Conservation (phyloP, 441 rosid species). For the Aquilaria agallochum region DNA sequence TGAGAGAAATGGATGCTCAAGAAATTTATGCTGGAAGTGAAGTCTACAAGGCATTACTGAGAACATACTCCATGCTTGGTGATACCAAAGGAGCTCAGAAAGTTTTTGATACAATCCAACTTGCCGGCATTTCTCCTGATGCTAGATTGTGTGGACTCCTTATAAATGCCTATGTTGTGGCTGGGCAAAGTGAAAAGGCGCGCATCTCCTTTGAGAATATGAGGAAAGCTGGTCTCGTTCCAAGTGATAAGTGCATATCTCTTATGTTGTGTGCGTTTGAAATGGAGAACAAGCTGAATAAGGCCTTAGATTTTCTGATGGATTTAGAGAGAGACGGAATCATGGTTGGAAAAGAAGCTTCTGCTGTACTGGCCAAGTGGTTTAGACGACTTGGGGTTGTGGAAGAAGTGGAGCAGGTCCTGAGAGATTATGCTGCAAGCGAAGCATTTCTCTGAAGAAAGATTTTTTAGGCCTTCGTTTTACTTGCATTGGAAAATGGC, state of each 20-base stretch:
- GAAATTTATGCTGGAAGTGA: slow-evolving; percentile 66
- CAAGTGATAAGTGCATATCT: slow-evolving; percentile 74
- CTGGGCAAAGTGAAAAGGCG: slow-evolving; percentile 61
- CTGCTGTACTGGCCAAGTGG: slow-evolving; percentile 59
- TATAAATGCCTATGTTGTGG: slow-evolving; percentile 59
- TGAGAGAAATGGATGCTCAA: slow-evolving; percentile 59
- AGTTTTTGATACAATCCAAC: slow-evolving; percentile 67
- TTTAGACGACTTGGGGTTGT: slow-evolving; percentile 71
- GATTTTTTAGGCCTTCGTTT: no score
- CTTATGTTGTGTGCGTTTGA: slow-evolving; percentile 58
- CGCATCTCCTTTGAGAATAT: slow-evolving; percentile 58
- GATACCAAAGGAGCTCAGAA: slow-evolving; percentile 70
- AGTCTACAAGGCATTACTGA: slow-evolving; percentile 84
- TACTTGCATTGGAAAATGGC: no score
- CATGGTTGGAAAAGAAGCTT: slow-evolving; percentile 63
- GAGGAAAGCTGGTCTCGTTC: slow-evolving; percentile 71
- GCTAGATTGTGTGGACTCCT: slow-evolving; percentile 66
- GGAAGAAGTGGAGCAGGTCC: slow-evolving; percentile 59
- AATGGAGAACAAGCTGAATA: slow-evolving; percentile 51
- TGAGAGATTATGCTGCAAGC: slow-evolving; percentile 37
- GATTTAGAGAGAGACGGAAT: slow-evolving; percentile 58
- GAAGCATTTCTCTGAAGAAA: background rate
- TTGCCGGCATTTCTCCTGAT: slow-evolving; percentile 75
- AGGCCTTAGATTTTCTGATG: slow-evolving; percentile 57
- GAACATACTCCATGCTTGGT: slow-evolving; percentile 69